Conservation (phyloP, 257 asterid genomes). For the Salvia miltiorrhiza region DNA sequence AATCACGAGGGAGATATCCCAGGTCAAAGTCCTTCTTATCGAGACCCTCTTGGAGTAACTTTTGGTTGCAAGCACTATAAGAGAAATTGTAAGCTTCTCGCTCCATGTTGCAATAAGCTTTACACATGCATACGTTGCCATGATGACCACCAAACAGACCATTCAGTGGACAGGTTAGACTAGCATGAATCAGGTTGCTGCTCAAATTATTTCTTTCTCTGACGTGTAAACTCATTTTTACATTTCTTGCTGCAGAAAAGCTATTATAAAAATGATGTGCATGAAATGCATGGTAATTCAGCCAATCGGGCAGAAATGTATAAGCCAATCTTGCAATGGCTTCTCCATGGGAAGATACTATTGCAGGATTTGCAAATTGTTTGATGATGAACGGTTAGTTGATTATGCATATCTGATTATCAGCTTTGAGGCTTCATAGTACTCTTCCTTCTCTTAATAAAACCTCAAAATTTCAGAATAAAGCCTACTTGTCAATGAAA, state of each 20-base stretch:
- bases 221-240: constrained; percentile 19
- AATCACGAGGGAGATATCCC: constrained; percentile 45
- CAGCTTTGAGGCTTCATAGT: too few relatives aligned
- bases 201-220: constrained; percentile 4
- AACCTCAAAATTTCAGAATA: too few relatives aligned
- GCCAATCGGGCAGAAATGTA: constrained; percentile 57
- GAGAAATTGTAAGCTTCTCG: constrained; percentile 75
- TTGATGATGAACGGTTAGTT: constrained; percentile 75
- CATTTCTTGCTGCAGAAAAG: constrained; percentile 51
- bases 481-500: too few relatives aligned
- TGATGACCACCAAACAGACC: constrained; percentile 71
- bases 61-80: constrained; percentile 84
- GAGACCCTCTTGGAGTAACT: constrained; percentile 37
- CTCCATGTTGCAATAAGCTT: constrained; percentile 76
- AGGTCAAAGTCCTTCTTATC: constrained; percentile 64
- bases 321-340: constrained; percentile 46
- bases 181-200: constrained; percentile 22
- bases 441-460: too few relatives aligned
- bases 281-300: constrained; percentile 79
- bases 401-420: constrained; percentile 11
- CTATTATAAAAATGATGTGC: constrained; percentile 77
- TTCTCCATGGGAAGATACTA: constrained; percentile 81
- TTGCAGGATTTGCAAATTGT: constrained; percentile 76
- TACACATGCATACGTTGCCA: constrained; percentile 89
- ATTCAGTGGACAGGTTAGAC: constrained; percentile 70